A percentile compares a stretch with the other conserved stretches of the same genome.
These are phyloP conservation scores for Lactifluus piperatus DNA, from an alignment of 768 basidiomycete genomes.

Conservation along the genomic window DNA sequence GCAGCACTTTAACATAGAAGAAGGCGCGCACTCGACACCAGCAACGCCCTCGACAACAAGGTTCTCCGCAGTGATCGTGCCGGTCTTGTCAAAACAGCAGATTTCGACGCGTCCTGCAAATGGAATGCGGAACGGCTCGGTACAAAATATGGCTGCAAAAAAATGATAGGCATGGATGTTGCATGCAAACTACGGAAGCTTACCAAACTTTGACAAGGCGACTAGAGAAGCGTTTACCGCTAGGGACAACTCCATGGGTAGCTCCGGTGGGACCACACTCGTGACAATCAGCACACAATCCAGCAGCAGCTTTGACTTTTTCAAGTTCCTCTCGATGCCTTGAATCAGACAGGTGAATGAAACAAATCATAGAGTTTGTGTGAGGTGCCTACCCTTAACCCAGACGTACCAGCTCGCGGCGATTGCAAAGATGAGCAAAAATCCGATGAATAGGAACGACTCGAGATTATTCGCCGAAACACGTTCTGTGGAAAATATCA, in stretches of 20 bases:
- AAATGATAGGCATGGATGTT: neutral
- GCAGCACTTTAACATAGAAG: constrained; percentile 1
- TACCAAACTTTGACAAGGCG: constrained; percentile 87
- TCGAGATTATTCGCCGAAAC: constrained; percentile 95
- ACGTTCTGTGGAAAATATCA: constrained; percentile 98
- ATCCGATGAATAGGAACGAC: constrained; percentile 95
- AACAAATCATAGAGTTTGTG: neutral
- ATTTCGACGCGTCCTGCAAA: constrained; percentile 93
- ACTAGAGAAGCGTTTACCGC: constrained; percentile 95
- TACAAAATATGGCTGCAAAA: constrained; percentile 87
- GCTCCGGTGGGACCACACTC: constrained; percentile 93
- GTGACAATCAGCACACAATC: constrained; percentile 97
- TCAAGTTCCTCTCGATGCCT: constrained; percentile 88
- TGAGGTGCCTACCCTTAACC: constrained; percentile 65
- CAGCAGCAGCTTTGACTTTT: constrained; percentile 89
- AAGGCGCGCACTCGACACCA: constrained; percentile 68
- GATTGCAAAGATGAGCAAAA: constrained; percentile 94
- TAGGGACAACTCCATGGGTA: constrained; percentile 95
- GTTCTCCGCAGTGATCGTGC: constrained; percentile 95
- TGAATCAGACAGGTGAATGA: neutral
- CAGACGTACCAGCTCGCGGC: constrained; percentile 99
- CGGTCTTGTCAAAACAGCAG: constrained; percentile 99
- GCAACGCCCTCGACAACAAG: constrained; percentile 90
- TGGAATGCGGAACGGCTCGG: constrained; percentile 97
- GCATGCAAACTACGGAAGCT: constrained; percentile 23